These are phyloP conservation scores for Pythium brassicae DNA, from an alignment of 352 stramenopile genomes.

Conservation along the genomic window DNA sequence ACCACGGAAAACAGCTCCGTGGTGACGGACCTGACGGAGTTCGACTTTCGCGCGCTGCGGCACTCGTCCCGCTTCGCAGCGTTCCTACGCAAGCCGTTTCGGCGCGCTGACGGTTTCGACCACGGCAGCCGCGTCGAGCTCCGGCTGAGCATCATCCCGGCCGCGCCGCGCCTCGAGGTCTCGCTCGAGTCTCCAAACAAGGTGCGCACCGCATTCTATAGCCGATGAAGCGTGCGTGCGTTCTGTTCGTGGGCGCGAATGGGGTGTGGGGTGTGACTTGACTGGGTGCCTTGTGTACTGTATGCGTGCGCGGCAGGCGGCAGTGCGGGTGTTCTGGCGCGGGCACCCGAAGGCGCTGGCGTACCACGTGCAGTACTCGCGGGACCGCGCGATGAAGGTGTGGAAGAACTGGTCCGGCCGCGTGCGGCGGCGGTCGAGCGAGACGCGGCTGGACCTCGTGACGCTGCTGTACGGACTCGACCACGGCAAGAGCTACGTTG, in stretches of 20 bases:
- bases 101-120: slow-evolving; percentile 49
- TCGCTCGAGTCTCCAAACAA: slow-evolving; percentile 54
- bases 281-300: too few relatives aligned
- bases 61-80: slow-evolving; percentile 57
- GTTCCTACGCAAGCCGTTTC: slow-evolving; percentile 70
- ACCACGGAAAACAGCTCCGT: slow-evolving; percentile 76
- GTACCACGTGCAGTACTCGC: slow-evolving; percentile 68
- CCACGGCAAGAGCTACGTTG: slow-evolving; percentile 70
- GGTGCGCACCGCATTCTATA: slow-evolving; percentile 16
- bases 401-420: slow-evolving; percentile 74
- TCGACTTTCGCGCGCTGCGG: slow-evolving; percentile 36
- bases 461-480: slow-evolving; percentile 70
- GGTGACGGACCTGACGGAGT: slow-evolving; percentile 50
- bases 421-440: slow-evolving; percentile 30
- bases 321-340: slow-evolving; percentile 55
- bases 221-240: background rate
- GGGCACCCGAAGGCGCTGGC: slow-evolving; percentile 44
- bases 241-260: too few relatives aligned
- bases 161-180: slow-evolving; percentile 38
- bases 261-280: background rate
- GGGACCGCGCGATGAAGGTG: slow-evolving; percentile 71
- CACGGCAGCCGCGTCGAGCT: slow-evolving; percentile 28
- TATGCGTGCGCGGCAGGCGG: slow-evolving; percentile 34
- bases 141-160: slow-evolving; percentile 39
- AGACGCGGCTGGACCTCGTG: slow-evolving; percentile 51